Conservation (phyloP, 2,329 filamentous ascomycete genomes). For the Cytospora piceae region DNA sequence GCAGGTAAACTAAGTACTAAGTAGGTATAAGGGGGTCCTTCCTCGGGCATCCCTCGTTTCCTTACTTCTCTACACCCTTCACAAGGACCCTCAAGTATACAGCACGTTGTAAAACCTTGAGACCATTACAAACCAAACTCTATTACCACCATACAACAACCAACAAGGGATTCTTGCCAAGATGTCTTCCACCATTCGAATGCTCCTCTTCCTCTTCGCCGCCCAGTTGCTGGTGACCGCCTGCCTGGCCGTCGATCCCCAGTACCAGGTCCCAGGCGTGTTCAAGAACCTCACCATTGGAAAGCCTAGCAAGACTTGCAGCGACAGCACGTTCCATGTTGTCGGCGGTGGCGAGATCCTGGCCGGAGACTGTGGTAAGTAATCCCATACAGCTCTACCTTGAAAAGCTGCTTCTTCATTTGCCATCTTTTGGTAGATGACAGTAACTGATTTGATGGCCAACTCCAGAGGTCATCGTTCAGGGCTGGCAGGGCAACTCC, state of each 20-base stretch:
- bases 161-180: not conserved
- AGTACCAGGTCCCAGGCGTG: not conserved
- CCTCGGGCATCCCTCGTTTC: not conserved
- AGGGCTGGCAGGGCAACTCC: not conserved
- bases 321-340: not conserved
- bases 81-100: not conserved
- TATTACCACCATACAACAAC: not conserved
- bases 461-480: not conserved
- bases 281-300: not conserved
- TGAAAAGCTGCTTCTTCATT: not conserved
- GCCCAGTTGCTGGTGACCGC: not conserved
- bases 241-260: not conserved
- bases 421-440: not conserved
- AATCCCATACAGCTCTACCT: not conserved
- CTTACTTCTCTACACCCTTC: not conserved
- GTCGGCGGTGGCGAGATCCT: conserved; percentile 2
- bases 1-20: not conserved
- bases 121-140: not conserved
- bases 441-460: not conserved
- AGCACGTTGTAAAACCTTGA: not conserved
- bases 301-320: not conserved
- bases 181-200: conserved; percentile 7
- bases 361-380: conserved; percentile 3
- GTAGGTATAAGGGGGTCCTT: not conserved
- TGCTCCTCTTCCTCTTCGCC: not conserved